A percentile compares a stretch with the other conserved stretches of the same genome.
phyloP scores from a whole-genome alignment of 2,329 filamentous ascomycete genomes.

The Trichoderma arundinaceum region DNA sequence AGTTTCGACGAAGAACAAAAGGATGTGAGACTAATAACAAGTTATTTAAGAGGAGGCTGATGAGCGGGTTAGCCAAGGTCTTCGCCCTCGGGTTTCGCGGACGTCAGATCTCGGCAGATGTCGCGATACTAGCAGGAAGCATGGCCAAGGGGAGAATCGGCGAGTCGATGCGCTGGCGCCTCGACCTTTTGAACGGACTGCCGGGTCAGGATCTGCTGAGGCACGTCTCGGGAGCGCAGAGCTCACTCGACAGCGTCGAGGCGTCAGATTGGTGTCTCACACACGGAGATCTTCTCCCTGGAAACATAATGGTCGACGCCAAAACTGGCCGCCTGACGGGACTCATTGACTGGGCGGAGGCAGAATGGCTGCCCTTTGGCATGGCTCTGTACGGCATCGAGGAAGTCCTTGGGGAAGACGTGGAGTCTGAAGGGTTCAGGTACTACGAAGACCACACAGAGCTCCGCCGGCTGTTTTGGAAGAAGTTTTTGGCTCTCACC shows the following conservation, averaged over 20 bases:
- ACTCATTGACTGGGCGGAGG: conserved; percentile 69
- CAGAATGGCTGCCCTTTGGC: conserved; percentile 65
- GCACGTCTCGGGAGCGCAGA: conserved; percentile 40
- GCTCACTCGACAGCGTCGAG: conserved; percentile 42
- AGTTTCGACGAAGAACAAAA: conserved; percentile 12
- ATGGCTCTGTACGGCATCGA: conserved; percentile 65
- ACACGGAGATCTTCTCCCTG: conserved; percentile 64
- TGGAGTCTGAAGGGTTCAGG: conserved; percentile 43
- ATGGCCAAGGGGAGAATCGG: conserved; percentile 46
- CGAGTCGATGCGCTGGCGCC: conserved; percentile 47
- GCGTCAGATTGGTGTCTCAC: conserved; percentile 60
- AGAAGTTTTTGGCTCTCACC: conserved; percentile 40
- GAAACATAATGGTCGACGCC: conserved; percentile 61
- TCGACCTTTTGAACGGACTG: conserved; percentile 47
- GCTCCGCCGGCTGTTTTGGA: conserved; percentile 59
- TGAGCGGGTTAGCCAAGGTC: conserved; percentile 51
- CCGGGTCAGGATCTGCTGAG: conserved; percentile 39
- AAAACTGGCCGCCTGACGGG: conserved; percentile 54
- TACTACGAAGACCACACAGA: conserved; percentile 53
- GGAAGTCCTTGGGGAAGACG: conserved; percentile 59
- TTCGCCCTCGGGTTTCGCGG: conserved; percentile 48
- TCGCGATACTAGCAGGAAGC: not conserved
- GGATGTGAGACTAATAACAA: not conserved
- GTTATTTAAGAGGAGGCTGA: conserved; percentile 43
- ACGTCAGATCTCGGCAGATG: not conserved